Percentiles rank a stretch among this genome's conserved stretches.
Conservation (phyloP, 768 basidiomycete genomes). For the Crepidotus variabilis region DNA sequence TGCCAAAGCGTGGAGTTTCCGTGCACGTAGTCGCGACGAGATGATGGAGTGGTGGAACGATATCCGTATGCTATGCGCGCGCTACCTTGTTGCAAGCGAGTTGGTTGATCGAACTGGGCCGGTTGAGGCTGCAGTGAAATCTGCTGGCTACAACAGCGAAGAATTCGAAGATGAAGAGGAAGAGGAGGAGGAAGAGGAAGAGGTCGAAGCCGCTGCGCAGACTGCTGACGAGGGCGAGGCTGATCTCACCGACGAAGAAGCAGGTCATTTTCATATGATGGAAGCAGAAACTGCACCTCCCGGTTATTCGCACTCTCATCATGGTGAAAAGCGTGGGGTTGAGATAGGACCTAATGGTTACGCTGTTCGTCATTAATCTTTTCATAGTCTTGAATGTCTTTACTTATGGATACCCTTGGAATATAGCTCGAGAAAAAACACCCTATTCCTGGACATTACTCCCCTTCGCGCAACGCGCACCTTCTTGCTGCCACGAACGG, state of each 20-base stretch:
- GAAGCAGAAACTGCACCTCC: conserved; percentile 53
- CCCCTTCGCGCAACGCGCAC: not conserved
- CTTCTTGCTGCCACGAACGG: not conserved
- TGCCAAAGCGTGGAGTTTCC: conserved; percentile 81
- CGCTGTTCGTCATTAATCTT: conserved; percentile 42
- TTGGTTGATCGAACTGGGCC: conserved; percentile 90
- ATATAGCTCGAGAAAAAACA: conserved; percentile 19
- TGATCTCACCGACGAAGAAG: conserved; percentile 34
- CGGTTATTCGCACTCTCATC: conserved; percentile 51
- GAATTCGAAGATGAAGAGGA: conserved; percentile 44
- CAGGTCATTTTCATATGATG: conserved; percentile 17
- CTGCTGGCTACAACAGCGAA: conserved; percentile 84
- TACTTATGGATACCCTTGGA: not conserved
- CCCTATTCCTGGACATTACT: not conserved
- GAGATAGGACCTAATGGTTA: conserved; percentile 56
- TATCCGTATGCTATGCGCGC: conserved; percentile 85
- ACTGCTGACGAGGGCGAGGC: conserved; percentile 29
- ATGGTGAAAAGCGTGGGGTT: conserved; percentile 27
- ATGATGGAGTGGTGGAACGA: conserved; percentile 99
- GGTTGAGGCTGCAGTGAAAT: conserved; percentile 86
- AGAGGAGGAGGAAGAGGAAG: conserved; percentile 46
- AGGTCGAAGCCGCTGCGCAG: conserved; percentile 39
- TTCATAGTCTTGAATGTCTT: not conserved
- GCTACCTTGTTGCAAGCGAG: conserved; percentile 93
- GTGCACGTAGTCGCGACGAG: conserved; percentile 85